These are phyloP conservation scores for Aurantiochytrium sp. DNA, from an alignment of 108 stramenopile genomes.

Conservation along the genomic window DNA sequence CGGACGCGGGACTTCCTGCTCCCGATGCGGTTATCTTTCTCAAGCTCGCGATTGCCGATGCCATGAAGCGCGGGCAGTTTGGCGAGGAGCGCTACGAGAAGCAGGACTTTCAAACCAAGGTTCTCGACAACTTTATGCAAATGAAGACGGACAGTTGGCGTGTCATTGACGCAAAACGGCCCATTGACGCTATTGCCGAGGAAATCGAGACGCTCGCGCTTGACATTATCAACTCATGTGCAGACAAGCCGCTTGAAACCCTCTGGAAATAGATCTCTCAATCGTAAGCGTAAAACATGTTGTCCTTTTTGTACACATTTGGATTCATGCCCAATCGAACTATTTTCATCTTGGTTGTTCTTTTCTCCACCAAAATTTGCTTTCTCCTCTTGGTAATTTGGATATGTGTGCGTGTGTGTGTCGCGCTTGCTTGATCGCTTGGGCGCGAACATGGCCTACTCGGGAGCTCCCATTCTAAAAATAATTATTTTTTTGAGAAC, in stretches of 20 bases:
- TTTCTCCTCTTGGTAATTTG: too few relatives aligned
- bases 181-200: constrained; percentile 21
- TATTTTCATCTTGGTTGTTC: too few relatives aligned
- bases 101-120: constrained; percentile 23
- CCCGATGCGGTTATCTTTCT: constrained; percentile 94
- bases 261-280: neutral
- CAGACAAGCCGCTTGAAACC: neutral
- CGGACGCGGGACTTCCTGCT: constrained; percentile 86
- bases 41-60: constrained; percentile 74
- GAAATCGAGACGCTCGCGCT: neutral
- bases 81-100: constrained; percentile 55
- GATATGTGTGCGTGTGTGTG: too few relatives aligned
- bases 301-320: too few relatives aligned
- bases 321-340: too few relatives aligned
- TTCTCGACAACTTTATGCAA: constrained; percentile 23
- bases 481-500: too few relatives aligned
- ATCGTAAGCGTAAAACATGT: neutral
- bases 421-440: too few relatives aligned
- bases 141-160: constrained; percentile 10
- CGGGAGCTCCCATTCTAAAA: too few relatives aligned
- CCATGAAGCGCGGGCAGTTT: constrained; percentile 81
- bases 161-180: constrained; percentile 16
- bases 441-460: too few relatives aligned
- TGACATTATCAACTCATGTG: neutral
- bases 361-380: too few relatives aligned